These are phyloP conservation scores for Verticillium tricorpus DNA, from an alignment of 2,329 filamentous ascomycete species.

Conservation along the genomic window DNA sequence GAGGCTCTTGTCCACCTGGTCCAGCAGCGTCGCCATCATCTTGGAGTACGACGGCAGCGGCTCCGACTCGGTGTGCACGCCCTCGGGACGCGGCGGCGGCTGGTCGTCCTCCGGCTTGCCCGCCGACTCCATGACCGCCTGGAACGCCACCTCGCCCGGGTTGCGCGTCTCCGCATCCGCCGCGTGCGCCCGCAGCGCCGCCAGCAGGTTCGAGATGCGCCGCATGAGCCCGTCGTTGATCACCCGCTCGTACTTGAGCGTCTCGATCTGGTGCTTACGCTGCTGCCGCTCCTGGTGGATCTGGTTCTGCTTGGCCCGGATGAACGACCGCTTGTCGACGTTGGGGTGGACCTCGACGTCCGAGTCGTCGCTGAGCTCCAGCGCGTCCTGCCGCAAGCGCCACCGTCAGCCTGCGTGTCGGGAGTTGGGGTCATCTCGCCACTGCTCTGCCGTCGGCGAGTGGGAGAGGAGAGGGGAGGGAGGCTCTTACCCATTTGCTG, in stretches of 20 bases:
- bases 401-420: no score
- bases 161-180: slow-evolving; percentile 59
- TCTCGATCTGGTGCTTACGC: slow-evolving; percentile 83
- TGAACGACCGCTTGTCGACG: slow-evolving; percentile 97
- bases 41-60: slow-evolving; percentile 82
- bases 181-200: slow-evolving; percentile 69
- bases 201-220: slow-evolving; percentile 76
- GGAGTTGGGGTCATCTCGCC: no score
- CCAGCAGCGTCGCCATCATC: slow-evolving; percentile 96
- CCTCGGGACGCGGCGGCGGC: slow-evolving; percentile 70
- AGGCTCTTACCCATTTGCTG: slow-evolving; percentile 61
- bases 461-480: background rate
- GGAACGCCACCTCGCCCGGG: slow-evolving; percentile 81
- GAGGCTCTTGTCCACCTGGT: slow-evolving; percentile 83
- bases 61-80: slow-evolving; percentile 70
- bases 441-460: no score
- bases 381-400: slow-evolving; percentile 56
- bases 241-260: slow-evolving; percentile 84
- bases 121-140: slow-evolving; percentile 79
- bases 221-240: slow-evolving; percentile 88
- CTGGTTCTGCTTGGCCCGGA: slow-evolving; percentile 94
- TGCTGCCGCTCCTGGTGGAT: slow-evolving; percentile 89
- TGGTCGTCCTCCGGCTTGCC: slow-evolving; percentile 68
- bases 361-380: slow-evolving; percentile 97
- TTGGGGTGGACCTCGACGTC: slow-evolving; percentile 98